Base-by-base conservation (phyloP, 257 asterid species). In the Cordia subcordata region DNA sequence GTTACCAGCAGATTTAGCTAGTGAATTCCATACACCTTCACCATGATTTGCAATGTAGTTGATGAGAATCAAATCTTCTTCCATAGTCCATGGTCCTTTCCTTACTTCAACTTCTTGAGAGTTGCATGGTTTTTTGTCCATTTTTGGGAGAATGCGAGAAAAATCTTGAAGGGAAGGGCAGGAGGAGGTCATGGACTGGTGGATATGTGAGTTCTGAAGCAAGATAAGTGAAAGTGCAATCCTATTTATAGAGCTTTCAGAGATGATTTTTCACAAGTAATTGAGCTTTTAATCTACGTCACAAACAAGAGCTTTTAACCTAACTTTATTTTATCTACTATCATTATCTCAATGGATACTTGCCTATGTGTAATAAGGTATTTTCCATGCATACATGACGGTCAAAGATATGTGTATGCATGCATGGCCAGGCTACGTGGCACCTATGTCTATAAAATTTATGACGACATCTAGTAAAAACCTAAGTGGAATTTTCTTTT, bases 51-150 rank as follows among this genome's bases (percentile, higher is more conserved):
- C 95, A 54, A 92, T 92, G 69, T 92, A 86, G 72, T 92, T 92
- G 67, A 92, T 92, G 80, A 92, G 92, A 62, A 92, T 88, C 32
- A 92, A 73, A 72, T 92, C 98, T 61, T 92, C 98, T 68, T 92
- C 98, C 98, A 92, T 88, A 20, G 98, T 92, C 98, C 98, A 92
- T 53, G 98, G 98, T 5, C 98, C 98, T 82, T 88, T 92, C 81
- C 98, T 82, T 65, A 92, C 93, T 79, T 92, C 96, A 68, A 61
- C 85, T 33, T 88, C 96, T 75, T 80, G 85, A 58, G 47, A 42
- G 60, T 72, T 84, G 82, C 87, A 77, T 78, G 88, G 77, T 65
- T 73, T 82, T 63, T 84, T 88, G 70, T 86, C 90, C 54, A 70
- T 53, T 62, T 18, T 8, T 55, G n/a, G 33, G 42, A 11, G 18